Evolutionary conservation across 768 basidiomycete species (phyloP).

Genomic region (Rhodotorula paludigena): DNA sequence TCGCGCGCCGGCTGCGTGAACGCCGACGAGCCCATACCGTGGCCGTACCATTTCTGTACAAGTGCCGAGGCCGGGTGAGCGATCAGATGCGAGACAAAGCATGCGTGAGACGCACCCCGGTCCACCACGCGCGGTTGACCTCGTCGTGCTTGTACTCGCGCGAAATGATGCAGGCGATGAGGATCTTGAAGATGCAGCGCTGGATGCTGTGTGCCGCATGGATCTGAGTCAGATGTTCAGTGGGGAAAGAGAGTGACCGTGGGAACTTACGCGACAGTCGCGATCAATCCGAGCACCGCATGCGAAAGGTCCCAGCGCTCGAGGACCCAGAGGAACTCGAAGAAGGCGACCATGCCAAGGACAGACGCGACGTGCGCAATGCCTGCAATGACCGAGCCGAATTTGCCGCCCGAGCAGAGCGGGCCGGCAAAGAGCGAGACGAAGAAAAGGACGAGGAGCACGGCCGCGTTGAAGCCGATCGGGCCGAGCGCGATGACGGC

Average conservation of each 20-base stretch:
- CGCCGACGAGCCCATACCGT: slow-evolving; percentile 79
- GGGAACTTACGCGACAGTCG: slow-evolving; percentile 60
- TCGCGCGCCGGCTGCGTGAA: slow-evolving; percentile 98
- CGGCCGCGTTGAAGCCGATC: slow-evolving; percentile 87
- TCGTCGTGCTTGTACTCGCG: slow-evolving; percentile 99
- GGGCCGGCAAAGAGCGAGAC: slow-evolving; percentile 88
- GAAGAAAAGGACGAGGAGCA: slow-evolving; percentile 81
- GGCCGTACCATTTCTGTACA: slow-evolving; percentile 70
- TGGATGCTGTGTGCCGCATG: slow-evolving; percentile 55
- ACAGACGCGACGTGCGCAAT: slow-evolving; percentile 77
- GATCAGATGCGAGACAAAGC: not conserved
- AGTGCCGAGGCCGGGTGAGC: not conserved
- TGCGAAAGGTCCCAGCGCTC: slow-evolving; percentile 87
- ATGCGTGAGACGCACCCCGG: slow-evolving; percentile 55
- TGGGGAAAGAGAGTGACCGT: not conserved
- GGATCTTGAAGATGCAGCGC: slow-evolving; percentile 83
- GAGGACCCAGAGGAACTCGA: slow-evolving; percentile 96
- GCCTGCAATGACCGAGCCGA: slow-evolving; percentile 87
- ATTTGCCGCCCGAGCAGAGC: slow-evolving; percentile 63
- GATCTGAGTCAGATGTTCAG: no score
- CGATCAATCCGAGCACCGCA: slow-evolving; percentile 86
- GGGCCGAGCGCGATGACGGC: slow-evolving; percentile 89
- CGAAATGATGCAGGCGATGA: slow-evolving; percentile 88
- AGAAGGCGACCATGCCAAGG: slow-evolving; percentile 82
- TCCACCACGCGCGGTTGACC: slow-evolving; percentile 99